Percentiles rank a stretch among this genome's conserved stretches.
Evolutionary conservation across 163 green algal species (phyloP).

Genomic region (Scenedesmus sp.): DNA sequence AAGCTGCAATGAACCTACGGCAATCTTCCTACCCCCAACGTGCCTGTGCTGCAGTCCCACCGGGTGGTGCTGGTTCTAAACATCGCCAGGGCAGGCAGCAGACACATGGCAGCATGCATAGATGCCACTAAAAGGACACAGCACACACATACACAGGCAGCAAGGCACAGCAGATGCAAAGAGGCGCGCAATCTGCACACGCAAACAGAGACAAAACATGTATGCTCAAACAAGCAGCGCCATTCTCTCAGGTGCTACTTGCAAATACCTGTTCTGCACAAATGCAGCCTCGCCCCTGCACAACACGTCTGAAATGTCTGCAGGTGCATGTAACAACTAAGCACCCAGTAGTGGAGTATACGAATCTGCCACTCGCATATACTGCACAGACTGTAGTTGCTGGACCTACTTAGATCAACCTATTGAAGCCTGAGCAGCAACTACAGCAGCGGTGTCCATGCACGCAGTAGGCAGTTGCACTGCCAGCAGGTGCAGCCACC

Average conservation of each 20-base stretch:
- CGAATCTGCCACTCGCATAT: background rate
- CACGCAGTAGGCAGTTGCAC: slow-evolving; percentile 7
- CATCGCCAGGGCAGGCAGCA: background rate
- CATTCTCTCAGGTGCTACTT: background rate
- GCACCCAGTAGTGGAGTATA: background rate
- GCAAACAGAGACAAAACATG: too few species aligned
- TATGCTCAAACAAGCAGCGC: background rate
- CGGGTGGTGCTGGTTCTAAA: background rate
- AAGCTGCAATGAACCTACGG: background rate
- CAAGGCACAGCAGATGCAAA: too few species aligned
- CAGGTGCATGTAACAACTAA: background rate
- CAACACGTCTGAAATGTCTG: background rate
- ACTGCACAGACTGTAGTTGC: background rate
- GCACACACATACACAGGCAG: too few species aligned
- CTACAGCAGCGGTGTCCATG: background rate
- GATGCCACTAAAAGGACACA: too few species aligned
- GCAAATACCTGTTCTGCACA: background rate
- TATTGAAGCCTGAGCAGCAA: background rate
- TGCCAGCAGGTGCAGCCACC: background rate
- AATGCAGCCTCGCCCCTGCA: background rate
- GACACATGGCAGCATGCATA: background rate
- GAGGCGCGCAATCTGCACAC: too few species aligned
- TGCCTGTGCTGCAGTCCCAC: background rate
- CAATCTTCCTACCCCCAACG: background rate
- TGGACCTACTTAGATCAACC: background rate